Evolutionary conservation across 306 rosid species (phyloP).

Genomic region (Corylus heterophylla): DNA sequence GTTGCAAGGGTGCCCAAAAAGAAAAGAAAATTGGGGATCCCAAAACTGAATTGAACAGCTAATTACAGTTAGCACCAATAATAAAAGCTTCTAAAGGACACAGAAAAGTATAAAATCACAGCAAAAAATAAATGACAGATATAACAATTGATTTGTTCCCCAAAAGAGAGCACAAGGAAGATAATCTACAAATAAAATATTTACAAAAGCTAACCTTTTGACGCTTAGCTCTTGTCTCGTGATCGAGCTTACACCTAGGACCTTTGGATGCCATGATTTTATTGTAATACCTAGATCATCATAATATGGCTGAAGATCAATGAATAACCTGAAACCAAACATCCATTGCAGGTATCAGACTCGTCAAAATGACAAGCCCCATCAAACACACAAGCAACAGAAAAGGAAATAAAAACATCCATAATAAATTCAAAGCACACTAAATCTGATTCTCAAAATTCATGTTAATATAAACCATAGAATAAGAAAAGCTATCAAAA

Average conservation of each 20-base stretch:
- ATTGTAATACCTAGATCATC: conserved; percentile 10
- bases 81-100: neutral
- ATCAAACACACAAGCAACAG: neutral
- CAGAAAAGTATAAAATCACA: neutral
- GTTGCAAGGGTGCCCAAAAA: neutral
- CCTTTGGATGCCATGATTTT: conserved; percentile 84
- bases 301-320: conserved; percentile 18
- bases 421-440: neutral
- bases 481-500: neutral
- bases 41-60: neutral
- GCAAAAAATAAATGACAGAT: neutral
- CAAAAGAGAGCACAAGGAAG: neutral
- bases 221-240: conserved; percentile 75
- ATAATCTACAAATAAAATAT: neutral
- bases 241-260: conserved; percentile 80
- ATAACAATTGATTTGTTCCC: neutral
- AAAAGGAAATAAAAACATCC: neutral
- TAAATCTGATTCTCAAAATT: neutral
- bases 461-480: neutral
- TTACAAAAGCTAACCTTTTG: conserved; percentile 64
- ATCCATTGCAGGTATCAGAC: conserved; percentile 6
- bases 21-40: neutral
- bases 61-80: neutral
- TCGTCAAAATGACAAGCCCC: neutral
- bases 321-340: conserved; percentile 6